Percentiles rank a stretch among this genome's conserved stretches.
Conservation (phyloP, 805 yeast species). For the Saturnispora zaruensis region DNA sequence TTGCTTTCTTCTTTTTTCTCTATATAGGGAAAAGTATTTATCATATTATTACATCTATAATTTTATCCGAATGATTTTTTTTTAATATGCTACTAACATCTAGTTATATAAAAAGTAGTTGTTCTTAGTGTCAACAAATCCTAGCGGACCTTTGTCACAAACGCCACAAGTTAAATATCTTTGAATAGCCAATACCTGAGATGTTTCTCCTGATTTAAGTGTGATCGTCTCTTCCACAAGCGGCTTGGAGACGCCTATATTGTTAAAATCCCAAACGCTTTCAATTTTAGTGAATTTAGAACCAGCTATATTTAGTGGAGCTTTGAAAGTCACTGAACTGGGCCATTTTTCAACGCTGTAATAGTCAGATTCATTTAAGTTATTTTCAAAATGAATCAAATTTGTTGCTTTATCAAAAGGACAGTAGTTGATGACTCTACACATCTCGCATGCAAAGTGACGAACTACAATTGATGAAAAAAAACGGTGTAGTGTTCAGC, state of each 20-base stretch:
- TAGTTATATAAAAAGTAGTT: not conserved
- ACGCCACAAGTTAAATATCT: conserved; percentile 62
- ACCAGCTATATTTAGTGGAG: not conserved
- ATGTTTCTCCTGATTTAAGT: conserved; percentile 14
- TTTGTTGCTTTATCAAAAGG: conserved; percentile 15
- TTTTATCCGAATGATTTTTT: conserved; percentile 5
- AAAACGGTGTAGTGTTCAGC: not conserved
- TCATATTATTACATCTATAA: conserved; percentile 5
- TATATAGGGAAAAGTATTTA: not conserved
- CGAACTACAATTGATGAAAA: not conserved
- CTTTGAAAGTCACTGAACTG: conserved; percentile 5
- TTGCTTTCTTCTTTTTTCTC: not conserved
- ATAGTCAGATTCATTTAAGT: not conserved
- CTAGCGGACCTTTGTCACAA: conserved; percentile 73
- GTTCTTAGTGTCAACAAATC: conserved; percentile 42
- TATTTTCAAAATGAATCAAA: conserved; percentile 7
- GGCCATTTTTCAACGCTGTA: not conserved
- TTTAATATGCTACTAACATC: not conserved
- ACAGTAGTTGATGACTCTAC: conserved; percentile 9
- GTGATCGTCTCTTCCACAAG: conserved; percentile 1
- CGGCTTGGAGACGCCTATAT: conserved; percentile 60
- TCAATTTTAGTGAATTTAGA: conserved; percentile 24
- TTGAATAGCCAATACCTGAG: conserved; percentile 30
- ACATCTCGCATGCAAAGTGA: not conserved
- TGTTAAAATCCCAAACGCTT: conserved; percentile 75